Conservation (phyloP, 345 rosid species). For the Eucalyptus guilfoylei region DNA sequence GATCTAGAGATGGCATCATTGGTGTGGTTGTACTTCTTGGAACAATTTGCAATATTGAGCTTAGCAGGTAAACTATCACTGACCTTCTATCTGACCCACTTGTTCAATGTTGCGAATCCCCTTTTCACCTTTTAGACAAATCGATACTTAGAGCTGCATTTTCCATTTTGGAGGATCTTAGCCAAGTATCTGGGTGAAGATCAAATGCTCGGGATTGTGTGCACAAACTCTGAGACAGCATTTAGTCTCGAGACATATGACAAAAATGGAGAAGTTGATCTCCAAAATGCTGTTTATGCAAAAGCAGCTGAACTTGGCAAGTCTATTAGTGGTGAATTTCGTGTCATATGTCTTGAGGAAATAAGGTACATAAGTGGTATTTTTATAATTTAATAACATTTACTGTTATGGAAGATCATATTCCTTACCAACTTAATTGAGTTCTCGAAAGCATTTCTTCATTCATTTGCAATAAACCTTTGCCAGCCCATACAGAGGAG, state of each 20-base stretch:
- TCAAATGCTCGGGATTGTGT: slow-evolving; percentile 54
- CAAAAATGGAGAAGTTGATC: slow-evolving; percentile 17
- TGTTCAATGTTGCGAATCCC: neutral
- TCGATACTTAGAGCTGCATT: neutral
- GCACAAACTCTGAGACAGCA: slow-evolving; percentile 27
- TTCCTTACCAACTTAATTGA: too few species aligned
- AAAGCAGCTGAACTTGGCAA: slow-evolving; percentile 23
- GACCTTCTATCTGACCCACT: neutral
- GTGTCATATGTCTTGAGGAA: too few species aligned
- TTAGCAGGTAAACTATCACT: slow-evolving; percentile 36
- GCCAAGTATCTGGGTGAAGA: slow-evolving; percentile 57
- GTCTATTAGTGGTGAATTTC: slow-evolving; percentile 28
- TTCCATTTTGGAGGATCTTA: slow-evolving; percentile 23
- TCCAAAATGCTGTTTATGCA: slow-evolving; percentile 11
- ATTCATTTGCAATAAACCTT: too few species aligned
- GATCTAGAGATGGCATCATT: slow-evolving; percentile 13
- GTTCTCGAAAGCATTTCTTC: too few species aligned
- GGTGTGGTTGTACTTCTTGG: slow-evolving; percentile 56
- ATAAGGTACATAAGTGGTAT: too few species aligned
- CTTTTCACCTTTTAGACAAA: neutral
- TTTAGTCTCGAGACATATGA: slow-evolving; percentile 15
- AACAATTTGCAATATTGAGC: slow-evolving; percentile 17
- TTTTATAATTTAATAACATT: too few species aligned
- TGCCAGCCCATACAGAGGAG: too few species aligned
- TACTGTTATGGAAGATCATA: too few species aligned